Evolutionary conservation across 2,329 filamentous ascomycete species (phyloP).

Genomic region (Xylaria sp.): DNA sequence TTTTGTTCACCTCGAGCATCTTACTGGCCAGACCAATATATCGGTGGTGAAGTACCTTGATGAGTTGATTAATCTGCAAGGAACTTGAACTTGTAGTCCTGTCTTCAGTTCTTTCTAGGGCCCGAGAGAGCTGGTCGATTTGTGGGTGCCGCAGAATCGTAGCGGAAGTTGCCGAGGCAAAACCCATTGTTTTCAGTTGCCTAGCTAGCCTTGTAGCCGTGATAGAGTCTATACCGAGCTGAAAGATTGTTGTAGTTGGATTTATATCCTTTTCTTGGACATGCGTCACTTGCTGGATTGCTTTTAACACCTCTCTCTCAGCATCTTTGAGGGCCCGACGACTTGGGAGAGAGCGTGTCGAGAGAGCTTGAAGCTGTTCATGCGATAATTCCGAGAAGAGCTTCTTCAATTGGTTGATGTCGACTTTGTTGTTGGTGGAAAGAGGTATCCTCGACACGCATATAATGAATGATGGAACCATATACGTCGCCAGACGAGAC

Average conservation of each 20-base stretch:
- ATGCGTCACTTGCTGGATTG: slow-evolving; percentile 65
- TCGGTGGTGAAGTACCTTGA: slow-evolving; percentile 72
- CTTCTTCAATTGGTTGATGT: slow-evolving; percentile 73
- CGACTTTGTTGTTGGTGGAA: slow-evolving; percentile 90
- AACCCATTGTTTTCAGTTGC: slow-evolving; percentile 71
- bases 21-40: slow-evolving; percentile 65
- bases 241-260: slow-evolving; percentile 77
- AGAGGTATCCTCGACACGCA: slow-evolving; percentile 78
- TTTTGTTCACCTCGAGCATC: slow-evolving; percentile 60
- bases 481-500: slow-evolving; percentile 79
- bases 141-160: slow-evolving; percentile 72
- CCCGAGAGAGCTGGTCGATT: slow-evolving; percentile 59
- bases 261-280: slow-evolving; percentile 58
- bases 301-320: slow-evolving; percentile 61
- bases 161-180: slow-evolving; percentile 70
- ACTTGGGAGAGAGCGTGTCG: slow-evolving; percentile 47
- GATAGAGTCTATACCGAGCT: slow-evolving; percentile 89
- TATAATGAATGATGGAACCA: slow-evolving; percentile 89
- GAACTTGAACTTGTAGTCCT: slow-evolving; percentile 42
- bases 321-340: slow-evolving; percentile 48
- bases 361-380: slow-evolving; percentile 70
- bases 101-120: slow-evolving; percentile 46
- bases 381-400: slow-evolving; percentile 72
- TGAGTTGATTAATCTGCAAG: slow-evolving; percentile 66
- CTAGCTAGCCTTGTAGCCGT: slow-evolving; percentile 78